These are phyloP conservation scores for Podaxis carcinomalis DNA, from an alignment of 768 basidiomycete genomes.

Conservation along the genomic window DNA sequence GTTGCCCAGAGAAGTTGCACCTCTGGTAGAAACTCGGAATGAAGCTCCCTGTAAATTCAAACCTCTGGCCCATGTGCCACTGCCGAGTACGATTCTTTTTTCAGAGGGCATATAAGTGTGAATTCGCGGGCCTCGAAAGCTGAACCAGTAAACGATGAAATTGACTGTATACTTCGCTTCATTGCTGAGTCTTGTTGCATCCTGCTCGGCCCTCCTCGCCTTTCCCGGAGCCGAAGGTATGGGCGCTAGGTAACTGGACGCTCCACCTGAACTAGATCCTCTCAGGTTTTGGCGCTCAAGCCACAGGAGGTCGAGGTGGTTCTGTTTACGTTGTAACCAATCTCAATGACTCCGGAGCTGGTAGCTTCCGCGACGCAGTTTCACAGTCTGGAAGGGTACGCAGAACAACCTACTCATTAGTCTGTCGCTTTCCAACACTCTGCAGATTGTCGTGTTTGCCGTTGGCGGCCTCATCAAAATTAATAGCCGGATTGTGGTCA, in stretches of 20 bases:
- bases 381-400: constrained; percentile 25
- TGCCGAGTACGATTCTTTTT: neutral
- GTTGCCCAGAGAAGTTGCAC: neutral
- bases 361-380: constrained; percentile 32
- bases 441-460: constrained; percentile 29
- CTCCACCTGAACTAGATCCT: neutral
- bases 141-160: constrained; percentile 3
- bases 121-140: neutral
- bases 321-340: constrained; percentile 30
- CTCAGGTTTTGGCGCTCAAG: constrained; percentile 28
- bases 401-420: neutral
- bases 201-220: constrained; percentile 23
- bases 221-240: constrained; percentile 31
- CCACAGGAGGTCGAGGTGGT: constrained; percentile 29
- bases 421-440: neutral
- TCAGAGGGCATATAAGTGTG: neutral
- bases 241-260: neutral
- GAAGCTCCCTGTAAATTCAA: neutral
- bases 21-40: constrained; percentile 4
- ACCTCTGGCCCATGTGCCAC: neutral
- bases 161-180: neutral
- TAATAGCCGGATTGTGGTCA: constrained; percentile 25
- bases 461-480: constrained; percentile 31
- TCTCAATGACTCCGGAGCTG: constrained; percentile 29
- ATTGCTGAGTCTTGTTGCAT: constrained; percentile 12